Percentiles rank a stretch among this genome's conserved stretches.
phyloP scores from a whole-genome alignment of 345 rosid species.

The Camelina sativa region DNA sequence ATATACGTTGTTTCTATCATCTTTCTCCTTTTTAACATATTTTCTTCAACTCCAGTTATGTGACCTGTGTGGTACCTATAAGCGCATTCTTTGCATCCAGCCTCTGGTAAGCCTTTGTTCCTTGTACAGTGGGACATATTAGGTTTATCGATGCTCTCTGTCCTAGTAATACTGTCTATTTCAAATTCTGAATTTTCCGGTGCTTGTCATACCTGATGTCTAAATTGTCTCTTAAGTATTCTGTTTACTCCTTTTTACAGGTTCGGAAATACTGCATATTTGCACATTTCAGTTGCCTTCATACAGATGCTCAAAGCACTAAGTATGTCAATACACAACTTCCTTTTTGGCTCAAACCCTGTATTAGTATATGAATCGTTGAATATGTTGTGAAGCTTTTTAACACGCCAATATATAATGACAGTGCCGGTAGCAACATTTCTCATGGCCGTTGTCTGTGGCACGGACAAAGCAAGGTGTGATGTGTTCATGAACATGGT shows the following conservation, averaged over 20 bases:
- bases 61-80: conserved; percentile 89
- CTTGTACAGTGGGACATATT: not conserved
- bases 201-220: conserved; percentile 14
- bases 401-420: conserved; percentile 41
- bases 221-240: conserved; percentile 16
- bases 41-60: conserved; percentile 59
- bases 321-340: conserved; percentile 60
- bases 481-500: conserved; percentile 91
- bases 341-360: conserved; percentile 6
- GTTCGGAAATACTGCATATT: conserved; percentile 94
- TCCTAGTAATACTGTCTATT: not conserved
- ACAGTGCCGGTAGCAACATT: conserved; percentile 99
- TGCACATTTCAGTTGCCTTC: conserved; percentile 92
- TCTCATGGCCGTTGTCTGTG: conserved; percentile 81
- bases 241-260: conserved; percentile 49
- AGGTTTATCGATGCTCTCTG: not conserved
- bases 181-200: conserved; percentile 3
- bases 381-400: conserved; percentile 2
- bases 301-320: conserved; percentile 98
- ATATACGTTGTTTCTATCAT: not conserved
- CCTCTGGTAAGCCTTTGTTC: conserved; percentile 77
- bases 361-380: conserved; percentile 17
- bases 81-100: conserved; percentile 98
- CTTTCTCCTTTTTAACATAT: conserved; percentile 31
- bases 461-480: conserved; percentile 91